phyloP scores from a whole-genome alignment of 208 protist species.

The Plasmodiophora brassicae region DNA sequence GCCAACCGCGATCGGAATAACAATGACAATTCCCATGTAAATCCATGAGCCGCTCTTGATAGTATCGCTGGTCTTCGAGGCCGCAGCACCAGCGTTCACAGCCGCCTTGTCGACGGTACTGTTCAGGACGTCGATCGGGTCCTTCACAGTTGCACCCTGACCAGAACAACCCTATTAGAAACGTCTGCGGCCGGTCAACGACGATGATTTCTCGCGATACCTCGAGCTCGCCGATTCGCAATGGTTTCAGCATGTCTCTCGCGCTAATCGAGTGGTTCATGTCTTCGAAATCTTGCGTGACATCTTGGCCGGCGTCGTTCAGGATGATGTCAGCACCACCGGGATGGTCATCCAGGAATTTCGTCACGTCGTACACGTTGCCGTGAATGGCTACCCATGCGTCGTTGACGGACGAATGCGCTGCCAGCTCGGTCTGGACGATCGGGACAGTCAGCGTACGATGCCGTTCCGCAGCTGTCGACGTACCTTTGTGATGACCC shows the following conservation, averaged over 20 bases:
- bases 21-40: not conserved
- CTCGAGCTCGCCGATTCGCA: slow-evolving; percentile 47
- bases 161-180: no score
- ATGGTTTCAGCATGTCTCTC: slow-evolving; percentile 35
- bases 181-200: no score
- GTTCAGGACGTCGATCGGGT: not conserved
- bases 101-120: no score
- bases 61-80: not conserved
- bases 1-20: not conserved
- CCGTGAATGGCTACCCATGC: slow-evolving; percentile 79
- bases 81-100: no score
- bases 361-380: slow-evolving; percentile 79
- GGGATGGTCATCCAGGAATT: slow-evolving; percentile 77
- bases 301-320: slow-evolving; percentile 39
- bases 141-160: not conserved
- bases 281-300: slow-evolving; percentile 50
- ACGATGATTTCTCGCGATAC: not conserved
- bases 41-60: no score
- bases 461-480: no score
- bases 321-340: slow-evolving; percentile 65
- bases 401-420: slow-evolving; percentile 14
- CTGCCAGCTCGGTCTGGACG: not conserved
- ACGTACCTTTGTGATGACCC: no score
- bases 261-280: slow-evolving; percentile 46
- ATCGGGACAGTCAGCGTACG: no score